A percentile compares a stretch with the other conserved stretches of the same genome.
Evolutionary conservation across 2,329 filamentous ascomycete species (phyloP).

Genomic region (Alternaria gaisen): DNA sequence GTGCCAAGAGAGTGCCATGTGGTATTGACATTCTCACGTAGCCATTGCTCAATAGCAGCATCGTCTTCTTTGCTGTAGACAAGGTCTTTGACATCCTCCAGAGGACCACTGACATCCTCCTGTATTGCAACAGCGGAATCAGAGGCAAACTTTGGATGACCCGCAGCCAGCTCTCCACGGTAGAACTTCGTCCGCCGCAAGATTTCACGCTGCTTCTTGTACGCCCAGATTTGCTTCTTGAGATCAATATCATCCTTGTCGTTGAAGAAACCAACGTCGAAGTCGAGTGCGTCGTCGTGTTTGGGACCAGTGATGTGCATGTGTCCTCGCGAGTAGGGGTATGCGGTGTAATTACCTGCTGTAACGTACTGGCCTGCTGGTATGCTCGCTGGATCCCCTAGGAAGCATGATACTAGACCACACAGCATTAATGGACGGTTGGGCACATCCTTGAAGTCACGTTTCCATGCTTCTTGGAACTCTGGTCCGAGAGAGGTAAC

Average conservation of each 20-base stretch:
- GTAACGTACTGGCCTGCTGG: slow-evolving; percentile 62
- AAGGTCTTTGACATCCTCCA: slow-evolving; percentile 25
- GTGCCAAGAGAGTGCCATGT: slow-evolving; percentile 48
- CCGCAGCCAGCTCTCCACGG: slow-evolving; percentile 48
- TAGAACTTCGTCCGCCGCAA: slow-evolving; percentile 63
- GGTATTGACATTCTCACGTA: slow-evolving; percentile 46
- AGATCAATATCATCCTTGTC: slow-evolving; percentile 66
- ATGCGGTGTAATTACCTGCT: slow-evolving; percentile 63
- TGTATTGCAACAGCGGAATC: slow-evolving; percentile 27
- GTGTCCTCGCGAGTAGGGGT: slow-evolving; percentile 68
- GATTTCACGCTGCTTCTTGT: slow-evolving; percentile 72
- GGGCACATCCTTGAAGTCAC: slow-evolving; percentile 59
- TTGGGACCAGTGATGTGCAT: slow-evolving; percentile 66
- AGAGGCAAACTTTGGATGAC: slow-evolving; percentile 33
- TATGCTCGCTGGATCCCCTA: slow-evolving; percentile 39
- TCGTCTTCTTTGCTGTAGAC: slow-evolving; percentile 45
- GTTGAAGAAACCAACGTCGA: slow-evolving; percentile 66
- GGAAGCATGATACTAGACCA: slow-evolving; percentile 47
- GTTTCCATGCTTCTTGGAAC: slow-evolving; percentile 65
- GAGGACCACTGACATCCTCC: slow-evolving; percentile 18
- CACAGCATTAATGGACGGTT: slow-evolving; percentile 62
- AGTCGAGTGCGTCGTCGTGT: slow-evolving; percentile 59
- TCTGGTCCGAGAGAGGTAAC: slow-evolving; percentile 62
- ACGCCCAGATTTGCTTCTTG: slow-evolving; percentile 68
- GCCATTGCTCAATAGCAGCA: slow-evolving; percentile 52